phyloP scores from a whole-genome alignment of 176 grass and related monocot species.

The Zoysia pacifica region DNA sequence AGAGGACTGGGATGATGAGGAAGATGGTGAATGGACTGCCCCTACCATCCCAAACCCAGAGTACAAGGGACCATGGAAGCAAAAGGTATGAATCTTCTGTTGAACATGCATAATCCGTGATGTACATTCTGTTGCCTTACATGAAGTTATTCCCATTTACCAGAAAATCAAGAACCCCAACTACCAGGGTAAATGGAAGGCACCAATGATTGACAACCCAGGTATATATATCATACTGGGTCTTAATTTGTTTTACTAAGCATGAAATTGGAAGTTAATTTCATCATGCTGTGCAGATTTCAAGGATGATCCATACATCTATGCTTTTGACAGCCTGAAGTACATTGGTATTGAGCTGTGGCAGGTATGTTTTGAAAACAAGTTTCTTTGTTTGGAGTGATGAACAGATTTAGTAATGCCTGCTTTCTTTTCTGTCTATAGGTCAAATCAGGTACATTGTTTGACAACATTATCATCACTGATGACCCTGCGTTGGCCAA shows the following conservation, averaged over 20 bases:
- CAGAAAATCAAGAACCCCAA: slow-evolving; percentile 97
- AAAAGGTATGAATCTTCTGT: slow-evolving; percentile 52
- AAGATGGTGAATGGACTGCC: slow-evolving; percentile 96
- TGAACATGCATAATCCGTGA: neutral
- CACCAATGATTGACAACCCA: slow-evolving; percentile 89
- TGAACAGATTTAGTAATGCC: too few species aligned
- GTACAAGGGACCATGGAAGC: slow-evolving; percentile 88
- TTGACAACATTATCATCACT: slow-evolving; percentile 83
- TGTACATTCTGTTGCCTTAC: too few species aligned
- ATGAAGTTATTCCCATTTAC: neutral
- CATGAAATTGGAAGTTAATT: neutral
- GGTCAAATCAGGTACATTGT: slow-evolving; percentile 93
- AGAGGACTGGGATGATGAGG: slow-evolving; percentile 93
- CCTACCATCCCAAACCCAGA: slow-evolving; percentile 91
- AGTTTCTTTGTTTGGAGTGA: neutral
- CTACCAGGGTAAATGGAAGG: slow-evolving; percentile 97
- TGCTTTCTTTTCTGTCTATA: slow-evolving; percentile 8
- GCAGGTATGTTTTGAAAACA: slow-evolving; percentile 51
- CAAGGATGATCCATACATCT: slow-evolving; percentile 81
- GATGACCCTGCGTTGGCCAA: slow-evolving; percentile 72
- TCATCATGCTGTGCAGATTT: slow-evolving; percentile 50
- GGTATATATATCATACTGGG: slow-evolving; percentile 39
- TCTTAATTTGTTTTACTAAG: neutral
- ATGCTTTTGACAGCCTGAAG: slow-evolving; percentile 73
- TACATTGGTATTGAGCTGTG: slow-evolving; percentile 97